Percentiles rank a stretch among this genome's conserved stretches.
phyloP scores from a whole-genome alignment of 2,329 filamentous ascomycete species.

The Penicillium sclerotigenum region DNA sequence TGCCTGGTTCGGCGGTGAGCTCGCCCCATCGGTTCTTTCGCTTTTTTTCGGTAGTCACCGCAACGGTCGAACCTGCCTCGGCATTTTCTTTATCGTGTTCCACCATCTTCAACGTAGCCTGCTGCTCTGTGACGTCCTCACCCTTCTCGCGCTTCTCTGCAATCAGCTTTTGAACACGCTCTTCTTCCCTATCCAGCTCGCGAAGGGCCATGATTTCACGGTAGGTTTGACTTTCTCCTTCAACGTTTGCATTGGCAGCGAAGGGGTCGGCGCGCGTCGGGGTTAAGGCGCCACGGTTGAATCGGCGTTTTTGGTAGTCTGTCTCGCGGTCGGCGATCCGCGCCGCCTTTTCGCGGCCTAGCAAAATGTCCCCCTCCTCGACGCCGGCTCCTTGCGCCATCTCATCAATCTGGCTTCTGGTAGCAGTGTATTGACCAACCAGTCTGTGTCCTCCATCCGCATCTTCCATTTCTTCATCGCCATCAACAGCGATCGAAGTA shows the following conservation, averaged over 20 bases:
- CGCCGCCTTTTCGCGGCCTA: constrained; percentile 81
- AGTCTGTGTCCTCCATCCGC: constrained; percentile 71
- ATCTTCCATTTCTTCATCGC: constrained; percentile 76
- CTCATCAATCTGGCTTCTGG: constrained; percentile 87
- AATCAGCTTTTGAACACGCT: constrained; percentile 76
- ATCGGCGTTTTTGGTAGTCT: constrained; percentile 94
- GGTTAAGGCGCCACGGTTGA: constrained; percentile 75
- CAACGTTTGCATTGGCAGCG: constrained; percentile 66
- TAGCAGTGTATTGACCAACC: constrained; percentile 94
- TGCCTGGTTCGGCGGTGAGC: constrained; percentile 29
- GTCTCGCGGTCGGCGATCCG: constrained; percentile 91
- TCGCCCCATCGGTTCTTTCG: constrained; percentile 91
- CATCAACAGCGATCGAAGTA: constrained; percentile 76
- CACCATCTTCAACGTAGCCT: constrained; percentile 69
- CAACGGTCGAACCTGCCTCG: constrained; percentile 66
- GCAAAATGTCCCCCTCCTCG: constrained; percentile 86
- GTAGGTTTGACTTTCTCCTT: constrained; percentile 75
- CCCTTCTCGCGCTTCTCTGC: constrained; percentile 67
- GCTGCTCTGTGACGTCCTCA: constrained; percentile 62
- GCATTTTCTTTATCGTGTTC: constrained; percentile 67
- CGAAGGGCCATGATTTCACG: constrained; percentile 86
- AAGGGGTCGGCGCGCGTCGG: constrained; percentile 85
- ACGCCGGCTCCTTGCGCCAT: constrained; percentile 81
- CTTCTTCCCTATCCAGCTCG: constrained; percentile 90
- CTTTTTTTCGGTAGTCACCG: constrained; percentile 64